Evolutionary conservation across 441 rosid genomes (phyloP).

Genomic region (Eutrema salsugineum): DNA sequence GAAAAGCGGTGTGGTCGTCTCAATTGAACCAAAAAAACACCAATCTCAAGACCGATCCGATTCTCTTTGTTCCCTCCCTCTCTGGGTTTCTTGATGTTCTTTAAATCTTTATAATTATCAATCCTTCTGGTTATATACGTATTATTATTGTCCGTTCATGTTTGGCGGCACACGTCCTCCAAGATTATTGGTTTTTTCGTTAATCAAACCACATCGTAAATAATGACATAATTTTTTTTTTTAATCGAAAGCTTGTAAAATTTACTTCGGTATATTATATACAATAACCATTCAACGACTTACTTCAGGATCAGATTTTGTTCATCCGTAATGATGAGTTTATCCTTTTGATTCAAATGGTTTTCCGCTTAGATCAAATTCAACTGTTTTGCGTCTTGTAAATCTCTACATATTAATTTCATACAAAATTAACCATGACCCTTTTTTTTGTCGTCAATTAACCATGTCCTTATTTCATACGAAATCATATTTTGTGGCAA

Average conservation of each 20-base stretch:
- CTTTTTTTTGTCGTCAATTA: no score
- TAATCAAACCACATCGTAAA: no score
- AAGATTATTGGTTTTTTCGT: no score
- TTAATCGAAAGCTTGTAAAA: no score
- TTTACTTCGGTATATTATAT: no score
- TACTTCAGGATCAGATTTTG: not conserved
- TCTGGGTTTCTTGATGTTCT: slow-evolving; percentile 16
- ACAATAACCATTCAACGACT: not conserved
- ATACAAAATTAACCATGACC: not conserved
- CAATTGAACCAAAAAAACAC: slow-evolving; percentile 49
- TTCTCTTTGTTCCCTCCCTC: slow-evolving; percentile 40
- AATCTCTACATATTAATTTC: not conserved
- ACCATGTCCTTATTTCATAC: not conserved
- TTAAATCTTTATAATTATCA: not conserved
- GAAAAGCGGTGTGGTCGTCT: slow-evolving; percentile 78
- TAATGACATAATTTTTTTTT: no score
- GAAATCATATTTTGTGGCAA: not conserved
- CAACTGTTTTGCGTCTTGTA: not conserved
- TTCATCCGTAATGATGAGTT: not conserved
- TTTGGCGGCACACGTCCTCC: slow-evolving; percentile 19
- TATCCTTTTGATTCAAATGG: not conserved
- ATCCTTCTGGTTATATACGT: not conserved
- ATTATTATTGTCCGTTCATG: slow-evolving; percentile 8
- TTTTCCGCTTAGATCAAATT: not conserved
- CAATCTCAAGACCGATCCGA: slow-evolving; percentile 82